phyloP scores from a whole-genome alignment of 176 grass and related monocot species.

The Oryza longistaminata region DNA sequence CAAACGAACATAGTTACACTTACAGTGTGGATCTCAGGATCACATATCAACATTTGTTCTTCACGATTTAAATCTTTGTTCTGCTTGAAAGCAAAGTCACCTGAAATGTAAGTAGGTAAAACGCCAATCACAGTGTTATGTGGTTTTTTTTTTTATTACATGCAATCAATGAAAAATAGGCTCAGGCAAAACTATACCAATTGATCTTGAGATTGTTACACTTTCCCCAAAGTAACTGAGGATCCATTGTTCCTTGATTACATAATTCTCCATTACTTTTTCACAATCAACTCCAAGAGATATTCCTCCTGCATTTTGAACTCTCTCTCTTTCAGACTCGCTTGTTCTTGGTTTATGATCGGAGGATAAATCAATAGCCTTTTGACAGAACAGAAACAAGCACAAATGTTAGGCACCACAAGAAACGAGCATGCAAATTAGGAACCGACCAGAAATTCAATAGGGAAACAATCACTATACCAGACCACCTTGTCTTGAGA shows the following conservation, averaged over 20 bases:
- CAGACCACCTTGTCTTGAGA: constrained; percentile 27
- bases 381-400: constrained; percentile 13
- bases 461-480: neutral
- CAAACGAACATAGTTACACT: neutral
- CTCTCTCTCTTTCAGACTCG: neutral
- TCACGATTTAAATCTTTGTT: neutral
- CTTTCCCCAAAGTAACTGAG: neutral
- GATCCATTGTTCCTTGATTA: too few relatives aligned
- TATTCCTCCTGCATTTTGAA: constrained; percentile 29
- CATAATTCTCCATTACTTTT: too few relatives aligned
- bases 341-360: constrained; percentile 25
- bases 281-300: rapidly evolving
- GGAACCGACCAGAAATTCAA: neutral
- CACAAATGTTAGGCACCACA: constrained; percentile 1
- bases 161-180: neutral
- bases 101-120: constrained; percentile 6
- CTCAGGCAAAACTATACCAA: constrained; percentile 5
- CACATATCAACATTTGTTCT: constrained; percentile 28
- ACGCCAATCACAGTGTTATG: neutral
- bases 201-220: neutral
- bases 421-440: neutral
- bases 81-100: constrained; percentile 18
- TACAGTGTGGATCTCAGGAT: constrained; percentile 9
- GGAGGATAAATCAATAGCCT: constrained; percentile 24
- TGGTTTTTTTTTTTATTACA: neutral